phyloP scores from a whole-genome alignment of 345 rosid species.

The Isatis tinctoria region DNA sequence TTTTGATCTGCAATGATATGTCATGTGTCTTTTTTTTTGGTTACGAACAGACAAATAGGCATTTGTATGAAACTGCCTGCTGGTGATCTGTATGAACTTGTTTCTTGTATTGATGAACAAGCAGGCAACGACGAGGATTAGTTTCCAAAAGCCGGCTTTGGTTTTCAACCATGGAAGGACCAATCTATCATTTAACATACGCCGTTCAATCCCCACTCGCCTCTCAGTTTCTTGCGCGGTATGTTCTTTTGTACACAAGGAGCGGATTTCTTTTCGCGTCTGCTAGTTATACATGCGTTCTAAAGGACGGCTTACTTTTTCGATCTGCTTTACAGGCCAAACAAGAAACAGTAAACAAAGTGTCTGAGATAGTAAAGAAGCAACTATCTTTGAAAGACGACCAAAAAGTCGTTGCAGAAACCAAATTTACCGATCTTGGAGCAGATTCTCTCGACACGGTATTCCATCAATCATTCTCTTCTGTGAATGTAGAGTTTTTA shows the following conservation, averaged over 20 bases:
- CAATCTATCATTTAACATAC: constrained; percentile 36
- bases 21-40: too few species aligned
- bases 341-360: constrained; percentile 56
- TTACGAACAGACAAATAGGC: neutral
- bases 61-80: too few species aligned
- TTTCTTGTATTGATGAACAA: constrained; percentile 2
- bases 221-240: constrained; percentile 55
- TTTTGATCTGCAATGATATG: constrained; percentile 15
- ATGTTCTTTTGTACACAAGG: constrained; percentile 17
- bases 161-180: constrained; percentile 36
- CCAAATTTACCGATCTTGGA: constrained; percentile 59
- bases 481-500: neutral
- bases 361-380: constrained; percentile 55
- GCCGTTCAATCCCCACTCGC: constrained; percentile 36
- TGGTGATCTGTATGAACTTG: too few species aligned
- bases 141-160: constrained; percentile 31
- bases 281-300: neutral
- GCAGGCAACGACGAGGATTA: constrained; percentile 33
- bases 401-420: constrained; percentile 39
- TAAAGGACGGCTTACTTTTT: neutral
- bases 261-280: neutral
- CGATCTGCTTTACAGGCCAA: constrained; percentile 45
- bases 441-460: constrained; percentile 86
- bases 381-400: constrained; percentile 49
- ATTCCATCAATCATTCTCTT: neutral